Conservation (phyloP, 306 rosid genomes). For the Cicer judaicum region DNA sequence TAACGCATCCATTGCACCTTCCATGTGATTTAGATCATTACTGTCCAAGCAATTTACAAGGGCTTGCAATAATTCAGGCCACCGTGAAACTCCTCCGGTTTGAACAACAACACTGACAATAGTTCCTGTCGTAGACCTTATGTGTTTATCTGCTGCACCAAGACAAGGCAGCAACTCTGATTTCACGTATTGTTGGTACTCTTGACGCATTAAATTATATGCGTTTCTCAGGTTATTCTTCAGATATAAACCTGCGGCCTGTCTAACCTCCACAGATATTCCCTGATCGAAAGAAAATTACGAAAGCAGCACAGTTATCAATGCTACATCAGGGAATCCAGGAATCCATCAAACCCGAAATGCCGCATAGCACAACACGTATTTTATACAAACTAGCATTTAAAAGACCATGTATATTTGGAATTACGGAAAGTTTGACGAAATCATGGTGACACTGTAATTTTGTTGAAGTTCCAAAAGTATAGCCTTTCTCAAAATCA, state of each 20-base stretch:
- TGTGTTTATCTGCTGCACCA: constrained; percentile 87
- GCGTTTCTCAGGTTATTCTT: constrained; percentile 84
- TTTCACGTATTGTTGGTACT: constrained; percentile 82
- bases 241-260: constrained; percentile 89
- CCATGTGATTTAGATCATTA: constrained; percentile 90
- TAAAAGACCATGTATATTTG: background rate
- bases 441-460: too few relatives aligned
- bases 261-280: constrained; percentile 87
- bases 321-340: constrained; percentile 8
- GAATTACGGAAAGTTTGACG: too few relatives aligned
- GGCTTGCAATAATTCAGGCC: constrained; percentile 97
- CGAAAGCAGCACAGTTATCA: constrained; percentile 35
- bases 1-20: constrained; percentile 99
- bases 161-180: constrained; percentile 92
- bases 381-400: background rate
- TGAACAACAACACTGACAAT: constrained; percentile 84
- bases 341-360: constrained; percentile 3
- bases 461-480: too few relatives aligned
- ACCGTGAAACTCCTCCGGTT: constrained; percentile 79
- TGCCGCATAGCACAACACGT: background rate
- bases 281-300: constrained; percentile 62
- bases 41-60: constrained; percentile 93
- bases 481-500: too few relatives aligned
- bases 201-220: constrained; percentile 67
- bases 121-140: constrained; percentile 92